Percentiles rank a stretch among this genome's conserved stretches.
phyloP scores from a whole-genome alignment of 768 basidiomycete species.

The Tulasnella sp. region DNA sequence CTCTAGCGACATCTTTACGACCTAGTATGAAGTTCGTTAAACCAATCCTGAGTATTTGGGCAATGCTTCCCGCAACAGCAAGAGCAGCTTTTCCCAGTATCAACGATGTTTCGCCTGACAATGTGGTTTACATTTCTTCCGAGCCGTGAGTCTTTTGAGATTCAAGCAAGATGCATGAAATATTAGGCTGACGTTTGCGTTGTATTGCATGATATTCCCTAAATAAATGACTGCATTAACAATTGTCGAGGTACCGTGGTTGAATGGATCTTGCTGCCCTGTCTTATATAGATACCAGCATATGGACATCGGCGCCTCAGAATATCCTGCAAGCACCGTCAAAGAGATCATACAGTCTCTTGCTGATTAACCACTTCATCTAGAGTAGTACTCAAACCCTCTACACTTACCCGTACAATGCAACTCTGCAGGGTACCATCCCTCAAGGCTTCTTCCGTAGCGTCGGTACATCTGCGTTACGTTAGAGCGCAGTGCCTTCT shows the following conservation, averaged over 20 bases:
- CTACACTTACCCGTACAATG: slow-evolving; percentile 1
- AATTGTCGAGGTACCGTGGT: background rate
- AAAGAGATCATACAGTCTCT: background rate
- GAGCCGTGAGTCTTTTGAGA: background rate
- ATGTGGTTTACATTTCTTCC: slow-evolving; percentile 5
- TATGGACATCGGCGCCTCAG: slow-evolving; percentile 5
- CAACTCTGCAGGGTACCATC: slow-evolving; percentile 1
- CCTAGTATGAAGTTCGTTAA: background rate
- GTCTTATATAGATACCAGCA: background rate
- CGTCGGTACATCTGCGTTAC: background rate
- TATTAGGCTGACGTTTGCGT: background rate
- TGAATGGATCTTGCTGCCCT: background rate
- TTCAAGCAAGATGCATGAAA: background rate
- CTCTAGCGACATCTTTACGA: background rate
- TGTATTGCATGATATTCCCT: slow-evolving; percentile 12
- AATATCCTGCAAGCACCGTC: background rate
- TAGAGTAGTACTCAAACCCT: slow-evolving; percentile 6
- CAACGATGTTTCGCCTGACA: background rate
- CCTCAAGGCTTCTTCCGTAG: background rate
- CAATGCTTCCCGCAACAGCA: background rate
- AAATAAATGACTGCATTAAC: background rate
- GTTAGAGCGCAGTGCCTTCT: background rate
- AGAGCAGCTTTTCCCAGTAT: background rate
- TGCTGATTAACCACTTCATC: background rate
- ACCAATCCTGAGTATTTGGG: background rate